phyloP scores from a whole-genome alignment of 805 yeast genomes.

The Zygoascus tannicola region DNA sequence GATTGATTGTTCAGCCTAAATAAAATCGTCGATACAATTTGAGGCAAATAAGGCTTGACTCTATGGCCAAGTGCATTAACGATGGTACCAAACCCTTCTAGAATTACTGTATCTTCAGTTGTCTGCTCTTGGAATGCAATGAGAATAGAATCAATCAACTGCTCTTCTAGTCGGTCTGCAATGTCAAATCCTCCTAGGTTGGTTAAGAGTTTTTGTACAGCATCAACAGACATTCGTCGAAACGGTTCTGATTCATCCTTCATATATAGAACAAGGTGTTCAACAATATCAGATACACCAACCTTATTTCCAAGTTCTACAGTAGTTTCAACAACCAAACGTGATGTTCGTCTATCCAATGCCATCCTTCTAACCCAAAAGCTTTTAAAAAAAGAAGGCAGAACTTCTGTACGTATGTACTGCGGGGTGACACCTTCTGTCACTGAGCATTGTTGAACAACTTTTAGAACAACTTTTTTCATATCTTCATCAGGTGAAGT shows the following conservation, averaged over 20 bases:
- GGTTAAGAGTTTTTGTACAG: slow-evolving; percentile 48
- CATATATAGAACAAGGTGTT: slow-evolving; percentile 45
- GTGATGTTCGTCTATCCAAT: slow-evolving; percentile 37
- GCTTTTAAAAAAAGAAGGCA: slow-evolving; percentile 51
- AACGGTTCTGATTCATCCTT: slow-evolving; percentile 79
- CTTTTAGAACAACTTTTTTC: slow-evolving; percentile 61
- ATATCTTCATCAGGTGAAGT: slow-evolving; percentile 80
- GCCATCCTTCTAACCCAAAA: slow-evolving; percentile 86
- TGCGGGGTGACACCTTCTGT: slow-evolving; percentile 45
- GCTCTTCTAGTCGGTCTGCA: slow-evolving; percentile 49
- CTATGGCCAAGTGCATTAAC: slow-evolving; percentile 53
- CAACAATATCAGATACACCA: slow-evolving; percentile 55
- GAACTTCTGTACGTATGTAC: slow-evolving; percentile 42
- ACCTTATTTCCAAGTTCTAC: slow-evolving; percentile 54
- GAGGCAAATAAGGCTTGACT: slow-evolving; percentile 60
- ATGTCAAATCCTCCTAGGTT: slow-evolving; percentile 49
- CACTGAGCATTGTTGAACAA: slow-evolving; percentile 56
- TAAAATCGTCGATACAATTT: slow-evolving; percentile 61
- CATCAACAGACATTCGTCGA: slow-evolving; percentile 67
- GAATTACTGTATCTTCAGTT: slow-evolving; percentile 42
- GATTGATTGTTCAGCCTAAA: slow-evolving; percentile 64
- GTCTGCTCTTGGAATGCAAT: slow-evolving; percentile 72
- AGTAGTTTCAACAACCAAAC: slow-evolving; percentile 64
- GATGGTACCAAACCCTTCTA: slow-evolving; percentile 57
- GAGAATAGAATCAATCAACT: slow-evolving; percentile 70